A percentile compares a stretch with the other conserved stretches of the same genome.
These are phyloP conservation scores for Vaccinium macrocarpon DNA, from an alignment of 148 eudicot genomes.

Conservation along the genomic window DNA sequence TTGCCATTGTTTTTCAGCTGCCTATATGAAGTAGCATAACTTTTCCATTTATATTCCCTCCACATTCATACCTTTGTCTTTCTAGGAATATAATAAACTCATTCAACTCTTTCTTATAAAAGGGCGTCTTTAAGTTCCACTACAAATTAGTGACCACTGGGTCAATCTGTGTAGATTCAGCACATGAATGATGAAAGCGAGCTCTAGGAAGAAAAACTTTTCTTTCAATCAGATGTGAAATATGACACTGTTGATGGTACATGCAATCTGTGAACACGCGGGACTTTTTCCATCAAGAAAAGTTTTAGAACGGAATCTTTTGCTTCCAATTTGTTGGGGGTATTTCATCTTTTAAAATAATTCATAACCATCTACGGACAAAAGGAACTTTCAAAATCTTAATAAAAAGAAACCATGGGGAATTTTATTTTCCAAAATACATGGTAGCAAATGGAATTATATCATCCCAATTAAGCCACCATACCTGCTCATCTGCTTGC, in stretches of 20 bases:
- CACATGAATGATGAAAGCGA: not conserved
- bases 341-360: not conserved
- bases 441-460: conserved; percentile 3
- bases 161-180: not conserved
- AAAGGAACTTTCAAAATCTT: not conserved
- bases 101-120: not conserved
- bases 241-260: not conserved
- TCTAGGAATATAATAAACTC: not conserved
- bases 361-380: not conserved
- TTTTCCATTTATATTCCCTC: no score
- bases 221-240: not conserved
- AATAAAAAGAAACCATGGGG: not conserved
- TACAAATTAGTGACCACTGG: not conserved
- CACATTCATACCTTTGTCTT: not conserved
- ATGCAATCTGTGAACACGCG: not conserved
- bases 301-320: not conserved
- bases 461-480: not conserved
- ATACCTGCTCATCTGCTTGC: conserved; percentile 94
- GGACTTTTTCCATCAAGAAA: not conserved
- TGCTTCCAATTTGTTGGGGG: not conserved
- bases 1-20: not conserved
- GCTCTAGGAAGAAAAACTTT: not conserved
- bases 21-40: not conserved
- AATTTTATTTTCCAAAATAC: not conserved
- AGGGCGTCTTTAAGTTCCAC: not conserved